Conservation (phyloP, 2,329 filamentous ascomycete species). For the Sordariomycetes sp. region DNA sequence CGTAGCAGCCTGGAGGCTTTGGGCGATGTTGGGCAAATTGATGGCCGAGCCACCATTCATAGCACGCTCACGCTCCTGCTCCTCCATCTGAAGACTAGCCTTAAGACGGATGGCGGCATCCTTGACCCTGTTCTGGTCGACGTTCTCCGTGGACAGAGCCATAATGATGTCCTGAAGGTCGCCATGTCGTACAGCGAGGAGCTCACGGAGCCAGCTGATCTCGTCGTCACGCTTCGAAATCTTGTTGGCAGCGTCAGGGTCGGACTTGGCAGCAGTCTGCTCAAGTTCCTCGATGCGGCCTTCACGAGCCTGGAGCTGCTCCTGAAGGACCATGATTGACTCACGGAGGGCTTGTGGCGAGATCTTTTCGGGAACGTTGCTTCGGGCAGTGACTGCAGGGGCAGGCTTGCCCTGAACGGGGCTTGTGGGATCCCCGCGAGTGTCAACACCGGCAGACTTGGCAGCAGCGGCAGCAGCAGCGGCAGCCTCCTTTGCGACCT, state of each 20-base stretch:
- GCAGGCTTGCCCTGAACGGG: slow-evolving; percentile 11
- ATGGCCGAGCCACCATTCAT: slow-evolving; percentile 60
- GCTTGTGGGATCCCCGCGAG: slow-evolving; percentile 9
- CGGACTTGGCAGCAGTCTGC: slow-evolving; percentile 55
- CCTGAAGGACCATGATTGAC: slow-evolving; percentile 91
- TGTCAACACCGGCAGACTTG: slow-evolving; percentile 41
- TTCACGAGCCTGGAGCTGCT: slow-evolving; percentile 92
- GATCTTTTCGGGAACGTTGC: slow-evolving; percentile 68
- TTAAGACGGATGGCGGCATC: slow-evolving; percentile 89
- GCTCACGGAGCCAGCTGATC: slow-evolving; percentile 88
- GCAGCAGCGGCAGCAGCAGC: slow-evolving; percentile 73
- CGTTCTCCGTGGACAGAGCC: slow-evolving; percentile 63
- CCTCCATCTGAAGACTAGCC: slow-evolving; percentile 95
- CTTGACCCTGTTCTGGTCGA: slow-evolving; percentile 70
- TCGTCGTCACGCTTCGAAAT: slow-evolving; percentile 89
- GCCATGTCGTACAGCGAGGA: slow-evolving; percentile 80
- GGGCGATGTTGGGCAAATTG: slow-evolving; percentile 66
- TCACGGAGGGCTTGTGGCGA: slow-evolving; percentile 92
- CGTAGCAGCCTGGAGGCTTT: slow-evolving; percentile 67
- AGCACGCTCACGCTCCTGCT: slow-evolving; percentile 84
- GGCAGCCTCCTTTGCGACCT: slow-evolving; percentile 81
- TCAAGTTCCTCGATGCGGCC: slow-evolving; percentile 82
- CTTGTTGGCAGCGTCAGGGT: slow-evolving; percentile 71
- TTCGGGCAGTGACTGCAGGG: slow-evolving; percentile 20
- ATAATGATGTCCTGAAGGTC: slow-evolving; percentile 89